phyloP scores from a whole-genome alignment of 2,329 filamentous ascomycete species.

The Penicillium sp. region DNA sequence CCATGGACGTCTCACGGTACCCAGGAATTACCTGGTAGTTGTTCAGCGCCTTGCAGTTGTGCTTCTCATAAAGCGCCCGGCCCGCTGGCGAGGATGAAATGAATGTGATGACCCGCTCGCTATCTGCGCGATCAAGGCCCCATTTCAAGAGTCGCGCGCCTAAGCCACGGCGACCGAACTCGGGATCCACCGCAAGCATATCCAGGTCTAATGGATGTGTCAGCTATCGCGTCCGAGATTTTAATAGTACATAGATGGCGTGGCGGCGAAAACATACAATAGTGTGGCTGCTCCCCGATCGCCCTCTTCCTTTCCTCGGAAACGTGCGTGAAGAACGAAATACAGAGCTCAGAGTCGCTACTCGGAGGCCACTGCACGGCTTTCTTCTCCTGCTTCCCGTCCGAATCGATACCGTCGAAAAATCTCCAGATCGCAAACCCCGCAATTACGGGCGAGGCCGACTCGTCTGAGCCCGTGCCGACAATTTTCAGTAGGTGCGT shows the following conservation, averaged over 20 bases:
- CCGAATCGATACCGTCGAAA: not conserved
- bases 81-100: slow-evolving; percentile 16
- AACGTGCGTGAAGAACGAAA: slow-evolving; percentile 7
- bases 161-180: slow-evolving; percentile 16
- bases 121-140: slow-evolving; percentile 17
- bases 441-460: not conserved
- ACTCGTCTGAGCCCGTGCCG: not conserved
- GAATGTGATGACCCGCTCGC: slow-evolving; percentile 10
- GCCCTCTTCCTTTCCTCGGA: not conserved
- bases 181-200: slow-evolving; percentile 17
- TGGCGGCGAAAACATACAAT: slow-evolving; percentile 6
- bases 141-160: slow-evolving; percentile 15
- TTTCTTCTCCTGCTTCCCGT: not conserved
- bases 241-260: too few species aligned
- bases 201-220: slow-evolving; percentile 15
- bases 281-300: slow-evolving; percentile 14
- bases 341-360: slow-evolving; percentile 17
- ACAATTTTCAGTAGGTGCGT: slow-evolving; percentile 12
- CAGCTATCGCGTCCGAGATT: not conserved
- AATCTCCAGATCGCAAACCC: slow-evolving; percentile 19
- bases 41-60: slow-evolving; percentile 10
- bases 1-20: slow-evolving; percentile 18
- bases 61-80: slow-evolving; percentile 16
- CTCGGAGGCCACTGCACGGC: slow-evolving; percentile 12
- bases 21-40: slow-evolving; percentile 19